These are phyloP conservation scores for Juglanconis sp. DNA, from an alignment of 2,329 filamentous ascomycete genomes.

Conservation along the genomic window DNA sequence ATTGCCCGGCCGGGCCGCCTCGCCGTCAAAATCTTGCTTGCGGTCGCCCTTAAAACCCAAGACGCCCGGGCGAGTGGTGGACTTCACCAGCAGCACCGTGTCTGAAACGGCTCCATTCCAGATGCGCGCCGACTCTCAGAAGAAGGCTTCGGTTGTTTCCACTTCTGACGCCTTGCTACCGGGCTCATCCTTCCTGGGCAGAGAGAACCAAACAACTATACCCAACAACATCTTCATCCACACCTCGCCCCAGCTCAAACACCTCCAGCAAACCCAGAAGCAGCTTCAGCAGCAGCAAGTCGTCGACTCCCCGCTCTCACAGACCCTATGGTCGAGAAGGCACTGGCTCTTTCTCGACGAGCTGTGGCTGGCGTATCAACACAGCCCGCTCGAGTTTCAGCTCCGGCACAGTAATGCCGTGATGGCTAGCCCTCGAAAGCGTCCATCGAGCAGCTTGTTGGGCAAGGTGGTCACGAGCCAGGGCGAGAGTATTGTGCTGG, in stretches of 20 bases:
- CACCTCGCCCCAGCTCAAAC: neutral
- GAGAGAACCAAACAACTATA: neutral
- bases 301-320: slow-evolving; percentile 30
- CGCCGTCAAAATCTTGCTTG: slow-evolving; percentile 55
- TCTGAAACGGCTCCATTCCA: slow-evolving; percentile 43
- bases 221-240: neutral
- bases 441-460: slow-evolving; percentile 34
- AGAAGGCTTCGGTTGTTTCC: neutral
- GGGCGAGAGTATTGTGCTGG: slow-evolving; percentile 44
- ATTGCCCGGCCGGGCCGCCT: slow-evolving; percentile 48
- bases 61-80: slow-evolving; percentile 56
- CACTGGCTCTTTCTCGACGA: slow-evolving; percentile 55
- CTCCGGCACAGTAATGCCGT: slow-evolving; percentile 24
- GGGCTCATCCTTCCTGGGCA: neutral
- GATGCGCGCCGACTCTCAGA: slow-evolving; percentile 20
- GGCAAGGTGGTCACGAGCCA: slow-evolving; percentile 48
- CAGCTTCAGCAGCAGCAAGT: slow-evolving; percentile 2
- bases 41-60: slow-evolving; percentile 56
- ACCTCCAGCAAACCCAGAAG: neutral
- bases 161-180: neutral
- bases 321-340: slow-evolving; percentile 43
- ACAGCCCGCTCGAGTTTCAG: slow-evolving; percentile 37
- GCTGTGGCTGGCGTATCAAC: slow-evolving; percentile 46
- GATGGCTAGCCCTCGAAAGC: slow-evolving; percentile 20
- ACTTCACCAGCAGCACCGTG: slow-evolving; percentile 51